phyloP scores from a whole-genome alignment of 148 eudicot species.

The Rhododendron vialii region DNA sequence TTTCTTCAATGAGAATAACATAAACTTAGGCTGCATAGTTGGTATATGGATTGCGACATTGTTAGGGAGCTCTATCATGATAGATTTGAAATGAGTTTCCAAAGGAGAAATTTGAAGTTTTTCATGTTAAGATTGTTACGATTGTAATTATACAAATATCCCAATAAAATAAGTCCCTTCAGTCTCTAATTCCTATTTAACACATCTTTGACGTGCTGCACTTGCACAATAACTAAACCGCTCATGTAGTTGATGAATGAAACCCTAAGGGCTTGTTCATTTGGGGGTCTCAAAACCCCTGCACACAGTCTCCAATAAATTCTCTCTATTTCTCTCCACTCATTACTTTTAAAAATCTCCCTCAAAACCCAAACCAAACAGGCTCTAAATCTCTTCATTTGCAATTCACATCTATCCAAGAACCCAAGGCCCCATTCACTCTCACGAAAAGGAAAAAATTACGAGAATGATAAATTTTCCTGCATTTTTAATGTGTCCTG shows the following conservation, averaged over 20 bases:
- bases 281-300: too few species aligned
- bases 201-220: neutral
- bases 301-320: too few species aligned
- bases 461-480: neutral
- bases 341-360: too few species aligned
- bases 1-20: neutral
- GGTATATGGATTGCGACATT: neutral
- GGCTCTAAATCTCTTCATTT: neutral
- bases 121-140: neutral
- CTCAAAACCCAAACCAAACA: too few species aligned
- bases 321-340: too few species aligned
- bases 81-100: neutral
- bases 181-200: neutral
- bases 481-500: neutral
- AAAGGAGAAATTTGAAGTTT: neutral
- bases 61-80: neutral
- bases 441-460: neutral
- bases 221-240: neutral
- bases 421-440: neutral
- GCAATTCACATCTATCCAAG: neutral
- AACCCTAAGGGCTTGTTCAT: neutral
- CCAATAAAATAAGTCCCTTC: neutral
- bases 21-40: neutral
- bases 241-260: neutral
- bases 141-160: neutral